Evolutionary conservation across 129 eudicot genomes (phyloP).

Genomic region (Cynara cardunculus): DNA sequence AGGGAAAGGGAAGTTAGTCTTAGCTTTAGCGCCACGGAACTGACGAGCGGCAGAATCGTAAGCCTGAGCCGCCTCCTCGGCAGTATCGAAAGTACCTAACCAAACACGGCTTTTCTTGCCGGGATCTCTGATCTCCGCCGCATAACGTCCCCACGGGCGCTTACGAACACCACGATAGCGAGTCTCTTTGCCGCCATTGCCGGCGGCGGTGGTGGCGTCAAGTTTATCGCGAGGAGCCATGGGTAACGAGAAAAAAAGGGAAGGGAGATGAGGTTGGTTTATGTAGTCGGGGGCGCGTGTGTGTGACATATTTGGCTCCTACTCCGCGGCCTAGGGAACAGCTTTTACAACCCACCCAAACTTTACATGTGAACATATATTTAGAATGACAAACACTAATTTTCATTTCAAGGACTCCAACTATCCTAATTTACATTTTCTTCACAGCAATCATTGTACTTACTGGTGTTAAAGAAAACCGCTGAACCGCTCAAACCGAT

Average conservation of each 20-base stretch:
- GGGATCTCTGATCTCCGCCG: constrained; percentile 38
- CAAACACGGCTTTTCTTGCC: constrained; percentile 32
- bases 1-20: constrained; percentile 40
- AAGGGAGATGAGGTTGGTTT: background rate
- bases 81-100: constrained; percentile 44
- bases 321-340: constrained; percentile 33
- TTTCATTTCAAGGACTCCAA: constrained; percentile 1
- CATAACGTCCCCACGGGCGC: constrained; percentile 32
- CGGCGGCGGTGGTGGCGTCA: constrained; percentile 6
- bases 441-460: background rate
- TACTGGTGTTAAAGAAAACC: too few relatives aligned
- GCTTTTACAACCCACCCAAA: constrained; percentile 27
- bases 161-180: constrained; percentile 30
- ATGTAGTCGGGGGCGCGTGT: constrained; percentile 13
- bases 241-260: constrained; percentile 18
- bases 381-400: background rate
- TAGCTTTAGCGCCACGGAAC: constrained; percentile 51
- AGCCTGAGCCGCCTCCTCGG: constrained; percentile 43
- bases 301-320: constrained; percentile 31
- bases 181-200: constrained; percentile 5
- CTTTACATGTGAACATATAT: constrained; percentile 19
- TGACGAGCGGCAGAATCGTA: constrained; percentile 55
- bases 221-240: constrained; percentile 21
- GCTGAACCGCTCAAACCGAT: too few relatives aligned
- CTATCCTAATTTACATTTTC: background rate